Conservation (phyloP, 2,329 filamentous ascomycete genomes). For the Paramyrothecium roridum region DNA sequence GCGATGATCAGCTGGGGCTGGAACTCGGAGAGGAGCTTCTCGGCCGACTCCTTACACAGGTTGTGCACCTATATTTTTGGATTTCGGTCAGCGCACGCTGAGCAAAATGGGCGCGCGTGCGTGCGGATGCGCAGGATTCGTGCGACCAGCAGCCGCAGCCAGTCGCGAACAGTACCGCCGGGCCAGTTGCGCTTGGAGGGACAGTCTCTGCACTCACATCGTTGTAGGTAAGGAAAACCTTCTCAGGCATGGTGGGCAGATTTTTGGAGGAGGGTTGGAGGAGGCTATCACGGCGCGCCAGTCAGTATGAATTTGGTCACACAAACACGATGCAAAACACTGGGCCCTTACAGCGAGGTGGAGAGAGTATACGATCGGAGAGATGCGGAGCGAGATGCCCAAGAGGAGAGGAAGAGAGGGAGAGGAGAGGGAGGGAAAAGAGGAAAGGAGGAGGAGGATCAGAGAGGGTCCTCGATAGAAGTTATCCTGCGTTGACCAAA, state of each 20-base stretch:
- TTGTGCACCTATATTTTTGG: slow-evolving; percentile 75
- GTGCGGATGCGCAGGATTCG: too few species aligned
- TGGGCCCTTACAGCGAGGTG: not conserved
- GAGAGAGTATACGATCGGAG: slow-evolving; percentile 3
- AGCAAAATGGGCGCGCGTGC: not conserved
- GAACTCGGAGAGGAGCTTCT: slow-evolving; percentile 78
- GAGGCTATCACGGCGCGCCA: slow-evolving; percentile 11
- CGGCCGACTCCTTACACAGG: slow-evolving; percentile 84
- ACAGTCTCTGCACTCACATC: slow-evolving; percentile 57
- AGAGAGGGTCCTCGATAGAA: too few species aligned
- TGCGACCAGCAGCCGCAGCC: too few species aligned
- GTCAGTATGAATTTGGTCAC: not conserved
- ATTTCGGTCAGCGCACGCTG: slow-evolving; percentile 15
- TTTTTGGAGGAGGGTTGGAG: slow-evolving; percentile 2
- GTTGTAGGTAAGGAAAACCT: slow-evolving; percentile 89
- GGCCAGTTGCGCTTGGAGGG: not conserved
- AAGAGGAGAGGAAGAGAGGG: slow-evolving; percentile 11
- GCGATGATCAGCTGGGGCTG: slow-evolving; percentile 96
- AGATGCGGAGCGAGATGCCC: slow-evolving; percentile 10
- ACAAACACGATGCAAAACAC: not conserved
- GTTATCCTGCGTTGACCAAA: too few species aligned
- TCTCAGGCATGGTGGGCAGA: slow-evolving; percentile 67
- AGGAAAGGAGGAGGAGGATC: slow-evolving; percentile 5
- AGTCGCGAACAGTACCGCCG: not conserved
- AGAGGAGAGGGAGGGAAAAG: slow-evolving; percentile 6